Conservation (phyloP, 305 asterid genomes). For the Solanum aculeatissimum region DNA sequence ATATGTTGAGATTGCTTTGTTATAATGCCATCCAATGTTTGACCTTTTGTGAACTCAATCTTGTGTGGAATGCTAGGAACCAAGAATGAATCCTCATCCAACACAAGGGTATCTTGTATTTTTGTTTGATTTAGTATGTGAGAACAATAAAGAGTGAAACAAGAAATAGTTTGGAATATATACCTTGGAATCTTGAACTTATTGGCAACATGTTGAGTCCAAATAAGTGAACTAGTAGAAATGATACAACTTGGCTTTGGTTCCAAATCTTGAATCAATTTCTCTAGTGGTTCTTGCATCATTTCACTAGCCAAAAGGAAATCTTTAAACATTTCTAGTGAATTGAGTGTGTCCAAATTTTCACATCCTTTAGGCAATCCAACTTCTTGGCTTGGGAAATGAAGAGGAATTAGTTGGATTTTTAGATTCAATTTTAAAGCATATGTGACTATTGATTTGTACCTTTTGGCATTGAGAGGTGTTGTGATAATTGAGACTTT, state of each 20-base stretch:
- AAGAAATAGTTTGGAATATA: slow-evolving; percentile 36
- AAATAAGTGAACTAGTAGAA: slow-evolving; percentile 26
- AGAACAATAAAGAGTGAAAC: slow-evolving; percentile 27
- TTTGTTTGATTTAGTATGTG: neutral
- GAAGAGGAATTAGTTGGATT: slow-evolving; percentile 16
- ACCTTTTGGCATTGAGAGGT: slow-evolving; percentile 23
- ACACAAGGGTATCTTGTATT: neutral
- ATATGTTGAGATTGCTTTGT: neutral
- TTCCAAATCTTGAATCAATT: slow-evolving; percentile 8
- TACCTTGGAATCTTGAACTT: slow-evolving; percentile 35
- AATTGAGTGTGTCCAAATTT: slow-evolving; percentile 33
- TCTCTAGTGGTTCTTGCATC: slow-evolving; percentile 23
- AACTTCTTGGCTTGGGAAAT: slow-evolving; percentile 30
- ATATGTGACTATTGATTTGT: slow-evolving; percentile 2
- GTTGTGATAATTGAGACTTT: slow-evolving; percentile 31
- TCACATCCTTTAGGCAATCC: slow-evolving; percentile 55
- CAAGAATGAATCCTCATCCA: slow-evolving; percentile 1
- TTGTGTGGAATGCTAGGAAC: slow-evolving; percentile 24
- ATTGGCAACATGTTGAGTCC: slow-evolving; percentile 32
- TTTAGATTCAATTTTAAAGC: slow-evolving; percentile 11
- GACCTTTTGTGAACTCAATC: slow-evolving; percentile 14
- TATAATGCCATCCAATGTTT: neutral
- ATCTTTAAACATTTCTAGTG: neutral
- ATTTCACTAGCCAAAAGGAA: slow-evolving; percentile 24
- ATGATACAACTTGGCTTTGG: slow-evolving; percentile 32